These are phyloP conservation scores for Tetrapisispora namnaoensis DNA, from an alignment of 805 yeast species.

Conservation along the genomic window DNA sequence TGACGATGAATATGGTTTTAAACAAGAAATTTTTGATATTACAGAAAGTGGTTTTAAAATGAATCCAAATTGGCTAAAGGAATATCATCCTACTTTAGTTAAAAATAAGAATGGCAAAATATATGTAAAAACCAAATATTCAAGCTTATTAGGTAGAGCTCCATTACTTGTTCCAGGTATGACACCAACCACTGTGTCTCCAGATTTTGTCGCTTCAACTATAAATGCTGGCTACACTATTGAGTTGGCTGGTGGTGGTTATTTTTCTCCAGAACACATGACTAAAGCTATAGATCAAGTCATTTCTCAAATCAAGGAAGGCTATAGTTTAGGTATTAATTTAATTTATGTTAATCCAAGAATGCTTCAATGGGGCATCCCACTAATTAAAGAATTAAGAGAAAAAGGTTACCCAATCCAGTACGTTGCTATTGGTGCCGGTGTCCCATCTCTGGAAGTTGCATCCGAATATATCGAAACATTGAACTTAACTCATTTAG, in stretches of 20 bases:
- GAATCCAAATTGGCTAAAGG: conserved; percentile 86
- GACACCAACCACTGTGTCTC: conserved; percentile 97
- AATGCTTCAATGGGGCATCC: conserved; percentile 98
- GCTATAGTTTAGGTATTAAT: conserved; percentile 85
- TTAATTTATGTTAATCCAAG: conserved; percentile 94
- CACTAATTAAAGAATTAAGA: conserved; percentile 82
- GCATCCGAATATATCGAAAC: conserved; percentile 93
- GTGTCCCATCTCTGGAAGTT: conserved; percentile 96
- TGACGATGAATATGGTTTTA: conserved; percentile 87
- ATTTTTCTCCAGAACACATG: conserved; percentile 66
- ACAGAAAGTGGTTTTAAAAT: conserved; percentile 55
- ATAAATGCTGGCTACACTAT: conserved; percentile 94
- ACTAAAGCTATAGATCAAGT: conserved; percentile 67
- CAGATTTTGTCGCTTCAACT: conserved; percentile 89
- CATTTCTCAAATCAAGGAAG: conserved; percentile 61
- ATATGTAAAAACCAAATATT: conserved; percentile 88
- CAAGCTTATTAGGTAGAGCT: conserved; percentile 84
- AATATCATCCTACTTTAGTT: conserved; percentile 76
- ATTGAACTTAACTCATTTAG: conserved; percentile 85
- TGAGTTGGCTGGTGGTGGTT: conserved; percentile 99
- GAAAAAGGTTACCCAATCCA: conserved; percentile 91
- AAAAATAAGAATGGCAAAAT: conserved; percentile 65
- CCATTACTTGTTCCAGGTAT: conserved; percentile 98
- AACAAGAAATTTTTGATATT: conserved; percentile 84
- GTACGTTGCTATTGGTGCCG: conserved; percentile 96